Evolutionary conservation across 2,329 filamentous ascomycete species (phyloP), one percentile per base, ranked within the genome.

Genomic region (Graphilbum fragrans): DNA sequence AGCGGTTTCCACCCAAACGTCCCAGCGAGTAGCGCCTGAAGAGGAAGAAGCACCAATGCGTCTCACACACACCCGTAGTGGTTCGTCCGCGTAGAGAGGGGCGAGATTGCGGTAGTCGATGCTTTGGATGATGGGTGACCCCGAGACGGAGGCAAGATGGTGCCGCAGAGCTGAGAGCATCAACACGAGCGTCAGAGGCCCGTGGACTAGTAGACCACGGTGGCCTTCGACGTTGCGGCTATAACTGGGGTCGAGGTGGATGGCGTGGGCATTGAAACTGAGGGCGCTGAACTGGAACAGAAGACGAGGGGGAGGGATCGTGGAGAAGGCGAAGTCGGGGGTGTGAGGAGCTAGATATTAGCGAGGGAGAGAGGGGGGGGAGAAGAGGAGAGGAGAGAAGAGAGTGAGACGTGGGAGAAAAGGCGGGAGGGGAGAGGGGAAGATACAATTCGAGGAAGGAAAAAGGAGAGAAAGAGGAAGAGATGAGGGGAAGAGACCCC

Each of bases 241-340:
- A 60, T 86, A 93, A 35, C 69, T 55, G 1, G 70, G 72, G 58
- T 95, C 84, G 19, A 94, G 69, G 61, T 98, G 92, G 51, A 98
- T 95, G 16, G 73, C 69, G 60, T 98, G 92, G 2, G 86, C 86
- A 59, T 98, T 98, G 66, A 86, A 88, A 3, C 84, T 90, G 27
- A 98, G 73, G 0, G 87, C 87, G 18, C 83, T 92, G 66, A 90
- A 96, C 44, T 88, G 78, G 63, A 94, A 94, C 41, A 98, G 76
- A 5, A 95, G 72, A 5, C 72, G 66, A 3, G 74, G 67, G 3
- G 80, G 79, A 1, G 87, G 86, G 0, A 63, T 72, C 20, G 94
- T 62, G 1, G 64, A 62, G 50, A 82, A 55, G 19, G 55, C 54
- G 46, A 62, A 58, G 16, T 56, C 55, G 8, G 65, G 57, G 1